Conservation (phyloP, 208 protist species). For the Crithidia fasciculata region DNA sequence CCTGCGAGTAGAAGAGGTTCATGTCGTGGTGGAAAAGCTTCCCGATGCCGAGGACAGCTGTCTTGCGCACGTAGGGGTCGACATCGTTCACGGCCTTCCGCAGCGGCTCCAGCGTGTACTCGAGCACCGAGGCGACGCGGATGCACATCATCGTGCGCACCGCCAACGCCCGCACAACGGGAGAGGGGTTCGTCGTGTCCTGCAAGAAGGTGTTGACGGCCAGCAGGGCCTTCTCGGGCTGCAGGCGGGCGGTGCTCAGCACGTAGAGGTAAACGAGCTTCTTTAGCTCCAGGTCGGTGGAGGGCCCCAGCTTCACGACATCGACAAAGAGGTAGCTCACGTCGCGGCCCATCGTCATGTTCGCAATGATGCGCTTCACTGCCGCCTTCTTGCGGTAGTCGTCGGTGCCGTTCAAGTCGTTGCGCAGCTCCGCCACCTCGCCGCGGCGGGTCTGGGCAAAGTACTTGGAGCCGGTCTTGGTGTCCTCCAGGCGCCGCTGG, state of each 20-base stretch:
- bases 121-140: constrained; percentile 96
- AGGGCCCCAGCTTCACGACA: constrained; percentile 98
- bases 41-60: constrained; percentile 97
- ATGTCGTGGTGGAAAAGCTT: constrained; percentile 99
- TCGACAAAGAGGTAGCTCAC: constrained; percentile 96
- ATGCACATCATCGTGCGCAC: constrained; percentile 99
- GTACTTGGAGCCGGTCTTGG: constrained; percentile 63
- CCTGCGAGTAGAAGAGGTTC: constrained; percentile 94
- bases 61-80: constrained; percentile 99
- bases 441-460: constrained; percentile 81
- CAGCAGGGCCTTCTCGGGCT: constrained; percentile 98
- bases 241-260: constrained; percentile 98
- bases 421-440: constrained; percentile 93
- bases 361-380: constrained; percentile 99
- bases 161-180: constrained; percentile 98
- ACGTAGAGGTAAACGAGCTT: constrained; percentile 99
- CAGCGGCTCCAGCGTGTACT: constrained; percentile 98
- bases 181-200: constrained; percentile 94
- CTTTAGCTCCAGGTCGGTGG: constrained; percentile 98
- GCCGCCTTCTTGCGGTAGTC: constrained; percentile 93
- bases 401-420: constrained; percentile 92
- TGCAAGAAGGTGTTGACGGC: constrained; percentile 99
- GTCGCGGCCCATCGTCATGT: constrained; percentile 99
- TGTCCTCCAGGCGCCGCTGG: constrained; percentile 67
- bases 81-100: constrained; percentile 86